Evolutionary conservation across 495 filamentous ascomycete genomes (phyloP).

Genomic region (Penicillium coprophilum): DNA sequence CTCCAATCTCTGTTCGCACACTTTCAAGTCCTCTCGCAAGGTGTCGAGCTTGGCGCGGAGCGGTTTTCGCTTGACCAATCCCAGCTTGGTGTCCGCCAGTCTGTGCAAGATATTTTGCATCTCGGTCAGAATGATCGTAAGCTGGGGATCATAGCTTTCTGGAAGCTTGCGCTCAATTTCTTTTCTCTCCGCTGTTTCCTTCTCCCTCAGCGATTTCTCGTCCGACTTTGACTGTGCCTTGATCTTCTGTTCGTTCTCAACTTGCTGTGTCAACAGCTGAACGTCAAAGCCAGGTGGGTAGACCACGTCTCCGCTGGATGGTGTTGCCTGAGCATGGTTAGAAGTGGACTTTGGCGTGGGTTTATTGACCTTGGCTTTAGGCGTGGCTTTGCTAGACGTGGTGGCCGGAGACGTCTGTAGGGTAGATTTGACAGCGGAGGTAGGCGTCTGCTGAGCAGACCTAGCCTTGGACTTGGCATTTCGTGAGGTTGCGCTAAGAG

Average conservation of each 20-base stretch:
- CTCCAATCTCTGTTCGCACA: not conserved
- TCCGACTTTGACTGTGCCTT: constrained; percentile 2
- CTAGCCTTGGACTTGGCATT: not conserved
- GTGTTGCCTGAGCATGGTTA: not conserved
- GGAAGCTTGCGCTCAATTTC: not conserved
- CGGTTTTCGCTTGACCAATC: not conserved
- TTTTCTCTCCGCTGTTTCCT: constrained; percentile 1
- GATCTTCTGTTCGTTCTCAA: not conserved
- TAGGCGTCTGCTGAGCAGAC: not conserved
- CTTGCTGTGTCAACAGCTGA: not conserved
- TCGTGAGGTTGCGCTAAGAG: not conserved
- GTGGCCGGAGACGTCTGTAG: not conserved
- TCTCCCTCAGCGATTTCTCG: not conserved
- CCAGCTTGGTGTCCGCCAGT: not conserved
- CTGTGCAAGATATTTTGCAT: not conserved
- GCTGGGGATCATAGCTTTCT: not conserved
- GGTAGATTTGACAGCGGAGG: not conserved
- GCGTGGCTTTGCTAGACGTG: not conserved
- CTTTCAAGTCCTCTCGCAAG: not conserved
- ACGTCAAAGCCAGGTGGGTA: not conserved
- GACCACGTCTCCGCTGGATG: not conserved
- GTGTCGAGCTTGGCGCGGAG: not conserved
- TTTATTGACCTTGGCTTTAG: not conserved
- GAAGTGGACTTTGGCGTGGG: not conserved
- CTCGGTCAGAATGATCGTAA: not conserved